A percentile compares a stretch with the other conserved stretches of the same genome.
Conservation (phyloP, 331 rosid genomes). For the Malus hybrid region DNA sequence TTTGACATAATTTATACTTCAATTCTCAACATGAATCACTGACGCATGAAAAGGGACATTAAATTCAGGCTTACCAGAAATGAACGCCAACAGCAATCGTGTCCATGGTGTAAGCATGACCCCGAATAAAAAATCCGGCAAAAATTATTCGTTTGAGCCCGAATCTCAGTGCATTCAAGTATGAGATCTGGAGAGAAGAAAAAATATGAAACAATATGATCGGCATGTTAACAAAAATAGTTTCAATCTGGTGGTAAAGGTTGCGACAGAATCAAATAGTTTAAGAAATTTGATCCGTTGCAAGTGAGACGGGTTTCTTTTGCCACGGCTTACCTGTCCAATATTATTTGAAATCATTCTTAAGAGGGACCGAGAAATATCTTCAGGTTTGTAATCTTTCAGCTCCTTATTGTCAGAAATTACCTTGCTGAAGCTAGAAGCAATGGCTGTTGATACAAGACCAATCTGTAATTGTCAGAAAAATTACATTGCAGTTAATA, state of each 20-base stretch:
- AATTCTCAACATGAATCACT: neutral
- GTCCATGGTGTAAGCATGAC: conserved; percentile 88
- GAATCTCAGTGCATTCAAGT: conserved; percentile 86
- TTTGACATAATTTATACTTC: neutral
- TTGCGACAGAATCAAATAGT: neutral
- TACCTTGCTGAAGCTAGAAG: conserved; percentile 95
- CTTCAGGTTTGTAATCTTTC: conserved; percentile 77
- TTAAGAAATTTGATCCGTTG: conserved; percentile 5
- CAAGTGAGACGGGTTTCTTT: neutral
- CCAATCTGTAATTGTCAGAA: conserved; percentile 52
- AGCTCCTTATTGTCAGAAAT: conserved; percentile 66
- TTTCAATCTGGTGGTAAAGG: neutral
- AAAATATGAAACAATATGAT: neutral
- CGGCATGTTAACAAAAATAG: neutral
- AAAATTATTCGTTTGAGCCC: conserved; percentile 92
- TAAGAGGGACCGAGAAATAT: conserved; percentile 80
- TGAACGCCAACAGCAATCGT: conserved; percentile 88
- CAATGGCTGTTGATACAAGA: conserved; percentile 79
- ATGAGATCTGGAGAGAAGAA: conserved; percentile 47
- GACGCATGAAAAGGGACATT: neutral
- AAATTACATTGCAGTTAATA: conserved; percentile 4
- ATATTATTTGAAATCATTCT: conserved; percentile 93
- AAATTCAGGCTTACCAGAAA: conserved; percentile 55
- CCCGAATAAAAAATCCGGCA: conserved; percentile 85
- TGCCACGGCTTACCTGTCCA: conserved; percentile 64